Conservation (phyloP, 208 protist species). For the Crithidia thermophila region DNA sequence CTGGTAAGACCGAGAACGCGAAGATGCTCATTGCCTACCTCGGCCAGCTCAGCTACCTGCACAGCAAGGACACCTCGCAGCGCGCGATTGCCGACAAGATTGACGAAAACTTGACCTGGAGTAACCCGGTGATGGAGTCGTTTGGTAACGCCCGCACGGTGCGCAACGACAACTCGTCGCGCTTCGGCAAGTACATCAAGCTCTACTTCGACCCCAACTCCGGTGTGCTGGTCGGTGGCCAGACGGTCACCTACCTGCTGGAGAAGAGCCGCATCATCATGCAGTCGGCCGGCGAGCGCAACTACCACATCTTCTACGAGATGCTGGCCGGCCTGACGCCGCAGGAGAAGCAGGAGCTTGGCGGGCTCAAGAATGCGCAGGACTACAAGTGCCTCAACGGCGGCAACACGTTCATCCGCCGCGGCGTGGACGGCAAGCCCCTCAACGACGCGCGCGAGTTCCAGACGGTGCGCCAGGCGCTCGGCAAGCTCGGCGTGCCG, state of each 20-base stretch:
- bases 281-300: constrained; percentile 91
- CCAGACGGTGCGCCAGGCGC: constrained; percentile 68
- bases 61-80: constrained; percentile 73
- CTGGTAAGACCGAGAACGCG: constrained; percentile 95
- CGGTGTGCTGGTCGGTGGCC: constrained; percentile 86
- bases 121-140: constrained; percentile 94
- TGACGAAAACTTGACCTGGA: constrained; percentile 76
- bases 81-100: constrained; percentile 70
- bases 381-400: constrained; percentile 92
- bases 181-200: constrained; percentile 96
- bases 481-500: constrained; percentile 70
- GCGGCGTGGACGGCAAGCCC: constrained; percentile 74
- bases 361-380: constrained; percentile 63
- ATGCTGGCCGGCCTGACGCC: constrained; percentile 84
- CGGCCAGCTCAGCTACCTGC: constrained; percentile 77
- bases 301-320: constrained; percentile 98
- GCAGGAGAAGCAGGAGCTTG: constrained; percentile 70
- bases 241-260: constrained; percentile 92
- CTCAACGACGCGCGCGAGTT: constrained; percentile 93
- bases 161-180: constrained; percentile 94
- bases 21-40: constrained; percentile 92
- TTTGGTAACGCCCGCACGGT: constrained; percentile 95
- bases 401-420: constrained; percentile 80
- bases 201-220: constrained; percentile 89
- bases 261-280: constrained; percentile 94